Evolutionary conservation across 306 rosid genomes (phyloP), one percentile per base, ranked within the genome.

Genomic region (Cajanus cajan): DNA sequence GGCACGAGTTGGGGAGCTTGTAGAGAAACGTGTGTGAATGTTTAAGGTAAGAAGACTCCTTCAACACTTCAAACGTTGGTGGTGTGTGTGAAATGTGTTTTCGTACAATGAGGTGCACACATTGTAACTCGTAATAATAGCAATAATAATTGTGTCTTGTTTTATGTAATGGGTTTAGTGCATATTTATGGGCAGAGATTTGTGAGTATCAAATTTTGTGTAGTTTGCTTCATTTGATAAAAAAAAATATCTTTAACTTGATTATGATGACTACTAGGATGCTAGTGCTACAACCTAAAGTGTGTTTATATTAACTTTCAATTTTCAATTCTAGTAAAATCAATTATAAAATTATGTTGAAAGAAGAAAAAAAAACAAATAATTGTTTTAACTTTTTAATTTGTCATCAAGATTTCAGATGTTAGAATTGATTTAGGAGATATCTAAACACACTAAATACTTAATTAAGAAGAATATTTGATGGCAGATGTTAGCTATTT

Each of bases 1-100:
- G 86, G 82, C 86, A 83, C 83, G 79, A 77, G 79, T 77, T 68
- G 12, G 82, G 85, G 40, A 11, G 8, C 22, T 47, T 24, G 1
- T 7, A 22, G 1, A 12, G 13, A 65, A 41, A 83, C 79, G 86
- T 78, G 83, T 64, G 39, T 28, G 25, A 64, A 25, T 57, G 41
- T 40, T 72, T 65, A 45, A 39, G 71, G 73, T 24, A 44, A 71
- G 0, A 43, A 39, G 76, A 83, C 76, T 73, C 0, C 66, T 72
- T 83, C 83, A 72, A 78, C n/a, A n/a, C 59, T 61, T 4, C 66
- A 59, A 75, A 68, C 50, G 45, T 63, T 58, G 55, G 45, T 47
- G 72, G 65, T 62, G 1, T 66, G 47, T 66, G 44, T 28, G 31
- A 28, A 28, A 28, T 28, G 31, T 28, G 7, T 68, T 67, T 58